Evolutionary conservation across 805 yeast genomes (phyloP).

Genomic region (Saccharomycopsis sp.): DNA sequence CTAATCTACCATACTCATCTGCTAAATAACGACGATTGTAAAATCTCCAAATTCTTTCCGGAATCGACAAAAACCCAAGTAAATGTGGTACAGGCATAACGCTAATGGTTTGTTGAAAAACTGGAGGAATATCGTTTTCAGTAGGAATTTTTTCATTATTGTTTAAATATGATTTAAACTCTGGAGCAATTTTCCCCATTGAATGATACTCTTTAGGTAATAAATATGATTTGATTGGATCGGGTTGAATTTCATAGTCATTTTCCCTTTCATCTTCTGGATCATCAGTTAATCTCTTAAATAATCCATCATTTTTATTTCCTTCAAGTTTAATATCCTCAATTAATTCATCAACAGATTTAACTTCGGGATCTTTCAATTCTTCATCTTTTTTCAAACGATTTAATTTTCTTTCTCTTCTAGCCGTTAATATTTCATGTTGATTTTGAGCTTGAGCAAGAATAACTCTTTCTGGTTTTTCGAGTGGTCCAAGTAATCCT

Average conservation of each 20-base stretch:
- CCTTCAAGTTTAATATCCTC: constrained; percentile 11
- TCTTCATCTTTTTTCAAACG: constrained; percentile 11
- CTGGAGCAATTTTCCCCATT: constrained; percentile 47
- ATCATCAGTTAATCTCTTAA: constrained; percentile 9
- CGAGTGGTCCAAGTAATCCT: constrained; percentile 88
- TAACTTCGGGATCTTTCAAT: constrained; percentile 2
- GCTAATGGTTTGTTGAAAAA: constrained; percentile 68
- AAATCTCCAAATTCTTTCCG: constrained; percentile 65
- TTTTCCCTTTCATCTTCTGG: constrained; percentile 17
- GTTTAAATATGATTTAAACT: constrained; percentile 30
- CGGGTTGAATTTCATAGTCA: constrained; percentile 16
- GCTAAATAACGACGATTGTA: constrained; percentile 67
- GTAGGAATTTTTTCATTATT: constrained; percentile 21
- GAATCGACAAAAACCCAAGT: constrained; percentile 69
- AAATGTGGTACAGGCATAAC: constrained; percentile 70
- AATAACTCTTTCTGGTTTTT: constrained; percentile 29
- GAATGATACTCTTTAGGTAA: constrained; percentile 42
- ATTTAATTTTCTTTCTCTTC: constrained; percentile 1
- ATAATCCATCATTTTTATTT: constrained; percentile 16
- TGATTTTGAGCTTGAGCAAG: constrained; percentile 17
- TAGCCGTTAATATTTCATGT: constrained; percentile 1
- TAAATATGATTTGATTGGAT: constrained; percentile 47
- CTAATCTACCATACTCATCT: constrained; percentile 47
- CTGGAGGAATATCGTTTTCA: constrained; percentile 36
- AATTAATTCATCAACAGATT: constrained; percentile 7